Conservation (phyloP, 192 early-diverging fungal genomes). For the Coemansia interrupta region DNA sequence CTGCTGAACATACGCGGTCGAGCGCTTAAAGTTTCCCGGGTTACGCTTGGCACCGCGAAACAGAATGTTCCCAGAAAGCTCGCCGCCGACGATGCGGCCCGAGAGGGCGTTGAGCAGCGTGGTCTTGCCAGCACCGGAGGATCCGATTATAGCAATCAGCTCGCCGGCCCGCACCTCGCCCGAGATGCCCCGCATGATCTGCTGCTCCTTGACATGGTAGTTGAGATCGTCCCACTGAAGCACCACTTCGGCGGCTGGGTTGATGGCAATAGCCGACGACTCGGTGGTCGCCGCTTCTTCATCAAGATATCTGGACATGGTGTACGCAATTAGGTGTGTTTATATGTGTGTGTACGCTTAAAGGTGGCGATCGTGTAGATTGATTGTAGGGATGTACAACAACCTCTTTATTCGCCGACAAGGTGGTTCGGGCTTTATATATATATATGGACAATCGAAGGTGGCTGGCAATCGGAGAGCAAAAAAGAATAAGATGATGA, state of each 20-base stretch:
- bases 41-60: constrained; percentile 54
- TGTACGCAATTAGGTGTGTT: no score
- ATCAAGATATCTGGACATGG: constrained; percentile 27
- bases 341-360: no score
- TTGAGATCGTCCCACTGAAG: constrained; percentile 40
- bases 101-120: constrained; percentile 78
- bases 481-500: no score
- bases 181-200: constrained; percentile 63
- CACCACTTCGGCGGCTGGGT: constrained; percentile 19
- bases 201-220: constrained; percentile 43
- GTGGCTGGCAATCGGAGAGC: no score
- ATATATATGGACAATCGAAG: no score
- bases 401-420: no score
- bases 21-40: constrained; percentile 46
- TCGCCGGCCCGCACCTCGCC: constrained; percentile 71
- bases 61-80: constrained; percentile 54
- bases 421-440: no score
- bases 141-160: constrained; percentile 86
- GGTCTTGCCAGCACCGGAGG: constrained; percentile 88
- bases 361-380: no score
- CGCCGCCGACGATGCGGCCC: constrained; percentile 60
- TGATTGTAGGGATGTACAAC: no score
- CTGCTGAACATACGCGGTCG: constrained; percentile 54
- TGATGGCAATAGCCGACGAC: background rate
- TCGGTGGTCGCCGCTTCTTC: constrained; percentile 36